These are phyloP conservation scores for Thymus quinquecostatus DNA, from an alignment of 257 asterid species.

Conservation along the genomic window DNA sequence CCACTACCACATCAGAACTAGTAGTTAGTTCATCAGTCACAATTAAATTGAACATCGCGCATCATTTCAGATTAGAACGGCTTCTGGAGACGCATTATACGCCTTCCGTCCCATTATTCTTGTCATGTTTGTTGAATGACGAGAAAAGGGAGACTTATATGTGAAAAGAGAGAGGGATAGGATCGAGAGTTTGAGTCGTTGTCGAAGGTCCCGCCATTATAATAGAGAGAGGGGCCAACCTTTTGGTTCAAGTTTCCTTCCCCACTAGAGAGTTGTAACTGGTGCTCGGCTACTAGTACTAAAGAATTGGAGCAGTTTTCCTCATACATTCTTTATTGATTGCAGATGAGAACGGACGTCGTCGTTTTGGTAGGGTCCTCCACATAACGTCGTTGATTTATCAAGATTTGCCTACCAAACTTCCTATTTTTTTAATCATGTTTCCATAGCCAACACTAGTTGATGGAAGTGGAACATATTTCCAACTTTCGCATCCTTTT, in stretches of 20 bases:
- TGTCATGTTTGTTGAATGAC: too few species aligned
- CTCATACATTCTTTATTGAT: constrained; percentile 1
- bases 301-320: background rate
- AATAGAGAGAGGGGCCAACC: background rate
- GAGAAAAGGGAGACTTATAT: too few species aligned
- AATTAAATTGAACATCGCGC: background rate
- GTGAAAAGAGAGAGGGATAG: background rate
- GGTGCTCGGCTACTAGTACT: background rate
- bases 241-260: constrained; percentile 21
- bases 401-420: background rate
- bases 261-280: background rate
- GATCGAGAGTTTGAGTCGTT: background rate
- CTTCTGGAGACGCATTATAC: too few species aligned
- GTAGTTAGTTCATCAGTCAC: background rate
- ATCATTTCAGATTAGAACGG: background rate
- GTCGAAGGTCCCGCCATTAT: constrained; percentile 12
- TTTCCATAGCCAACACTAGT: background rate
- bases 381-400: background rate
- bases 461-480: background rate
- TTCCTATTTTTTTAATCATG: background rate
- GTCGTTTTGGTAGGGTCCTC: constrained; percentile 13
- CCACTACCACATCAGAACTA: background rate
- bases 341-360: background rate
- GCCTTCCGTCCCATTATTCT: too few species aligned
- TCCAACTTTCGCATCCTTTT: background rate